Evolutionary conservation across 2,329 filamentous ascomycete species (phyloP).

Genomic region (Geoglossum cookeanum): DNA sequence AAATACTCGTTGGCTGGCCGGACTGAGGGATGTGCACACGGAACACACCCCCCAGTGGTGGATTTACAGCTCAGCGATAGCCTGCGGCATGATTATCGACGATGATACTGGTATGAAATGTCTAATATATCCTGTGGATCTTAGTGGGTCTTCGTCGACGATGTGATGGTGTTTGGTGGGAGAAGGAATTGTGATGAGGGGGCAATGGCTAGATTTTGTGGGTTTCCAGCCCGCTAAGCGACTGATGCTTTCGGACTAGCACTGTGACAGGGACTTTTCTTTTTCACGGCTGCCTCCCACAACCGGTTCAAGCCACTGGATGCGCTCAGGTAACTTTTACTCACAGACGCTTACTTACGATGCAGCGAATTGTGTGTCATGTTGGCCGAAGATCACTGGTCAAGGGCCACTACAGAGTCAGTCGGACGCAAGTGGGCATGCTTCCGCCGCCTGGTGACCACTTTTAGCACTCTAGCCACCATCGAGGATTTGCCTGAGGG

Average conservation of each 20-base stretch:
- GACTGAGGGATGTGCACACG: conserved; percentile 51
- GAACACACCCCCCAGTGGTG: conserved; percentile 52
- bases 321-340: not conserved
- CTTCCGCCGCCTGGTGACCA: conserved; percentile 2
- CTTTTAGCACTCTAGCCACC: not conserved
- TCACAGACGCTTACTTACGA: not conserved
- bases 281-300: not conserved
- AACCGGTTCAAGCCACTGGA: not conserved
- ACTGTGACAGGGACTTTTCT: not conserved
- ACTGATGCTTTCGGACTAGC: not conserved
- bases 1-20: conserved; percentile 52
- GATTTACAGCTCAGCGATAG: conserved; percentile 83
- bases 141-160: conserved; percentile 2
- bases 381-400: not conserved
- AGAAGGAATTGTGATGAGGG: not conserved
- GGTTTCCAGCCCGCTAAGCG: not conserved
- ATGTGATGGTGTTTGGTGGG: not conserved
- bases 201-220: not conserved
- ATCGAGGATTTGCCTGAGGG: not conserved
- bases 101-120: not conserved
- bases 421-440: not conserved
- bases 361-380: not conserved
- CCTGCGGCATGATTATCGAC: conserved; percentile 38
- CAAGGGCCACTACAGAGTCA: not conserved
- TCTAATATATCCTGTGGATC: conserved; percentile 1